Conservation (phyloP, 345 rosid genomes). For the Euclidium syriacum region DNA sequence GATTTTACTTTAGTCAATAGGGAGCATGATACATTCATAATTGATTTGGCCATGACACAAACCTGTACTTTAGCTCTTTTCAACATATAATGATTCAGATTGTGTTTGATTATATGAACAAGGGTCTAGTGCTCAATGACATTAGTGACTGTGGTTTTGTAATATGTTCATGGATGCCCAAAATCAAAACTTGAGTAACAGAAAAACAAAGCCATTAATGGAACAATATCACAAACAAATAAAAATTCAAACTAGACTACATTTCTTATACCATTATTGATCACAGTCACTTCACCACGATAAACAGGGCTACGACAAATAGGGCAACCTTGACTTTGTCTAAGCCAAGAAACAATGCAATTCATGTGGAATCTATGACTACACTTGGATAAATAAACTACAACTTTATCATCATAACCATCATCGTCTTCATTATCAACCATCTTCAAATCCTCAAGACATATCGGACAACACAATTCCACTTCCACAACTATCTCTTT, state of each 20-base stretch:
- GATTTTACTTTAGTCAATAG: too few species aligned
- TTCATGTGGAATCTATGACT: not conserved
- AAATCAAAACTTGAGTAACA: not conserved
- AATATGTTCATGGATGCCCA: not conserved
- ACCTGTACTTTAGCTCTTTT: not conserved
- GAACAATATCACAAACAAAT: too few species aligned
- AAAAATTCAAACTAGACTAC: too few species aligned
- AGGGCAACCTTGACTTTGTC: not conserved
- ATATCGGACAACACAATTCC: constrained; percentile 10
- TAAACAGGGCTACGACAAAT: not conserved
- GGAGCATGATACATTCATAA: too few species aligned
- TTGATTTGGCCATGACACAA: not conserved
- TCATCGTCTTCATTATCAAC: not conserved
- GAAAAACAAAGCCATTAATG: too few species aligned
- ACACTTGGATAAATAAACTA: constrained; percentile 3
- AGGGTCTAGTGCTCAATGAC: not conserved
- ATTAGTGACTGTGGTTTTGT: not conserved
- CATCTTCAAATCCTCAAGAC: constrained; percentile 10
- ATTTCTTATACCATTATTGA: too few species aligned
- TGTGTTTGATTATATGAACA: not conserved
- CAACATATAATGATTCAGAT: not conserved
- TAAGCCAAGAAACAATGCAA: constrained; percentile 6
- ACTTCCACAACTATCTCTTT: not conserved
- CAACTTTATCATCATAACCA: not conserved
- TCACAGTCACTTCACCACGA: not conserved